Percentiles rank a stretch among this genome's conserved stretches.
phyloP scores from a whole-genome alignment of 257 asterid species.

The Datura wrightii region DNA sequence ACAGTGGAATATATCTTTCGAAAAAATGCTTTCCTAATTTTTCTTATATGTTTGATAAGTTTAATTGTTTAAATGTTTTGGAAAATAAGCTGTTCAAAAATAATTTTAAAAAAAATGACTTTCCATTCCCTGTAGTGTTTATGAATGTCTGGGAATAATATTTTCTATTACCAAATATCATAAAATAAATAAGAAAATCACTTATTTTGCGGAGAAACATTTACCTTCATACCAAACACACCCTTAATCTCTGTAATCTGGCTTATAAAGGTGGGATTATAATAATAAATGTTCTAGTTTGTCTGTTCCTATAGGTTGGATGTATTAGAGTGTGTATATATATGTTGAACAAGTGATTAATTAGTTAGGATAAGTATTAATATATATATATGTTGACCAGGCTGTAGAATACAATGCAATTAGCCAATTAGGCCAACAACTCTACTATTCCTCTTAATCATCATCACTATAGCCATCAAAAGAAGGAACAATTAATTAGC shows the following conservation, averaged over 20 bases:
- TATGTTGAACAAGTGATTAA: not conserved
- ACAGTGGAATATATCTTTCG: not conserved
- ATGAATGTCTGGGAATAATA: not conserved
- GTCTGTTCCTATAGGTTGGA: not conserved
- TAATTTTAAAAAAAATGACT: not conserved
- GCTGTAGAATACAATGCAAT: slow-evolving; percentile 15
- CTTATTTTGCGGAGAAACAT: not conserved
- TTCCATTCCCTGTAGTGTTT: not conserved
- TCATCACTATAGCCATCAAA: not conserved
- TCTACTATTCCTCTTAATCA: not conserved
- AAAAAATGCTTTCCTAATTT: not conserved
- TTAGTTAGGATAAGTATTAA: slow-evolving; percentile 9
- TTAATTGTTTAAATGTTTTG: not conserved
- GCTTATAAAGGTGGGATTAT: not conserved
- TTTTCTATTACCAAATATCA: not conserved
- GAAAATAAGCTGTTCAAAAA: not conserved
- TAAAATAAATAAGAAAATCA: not conserved
- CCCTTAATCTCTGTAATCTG: not conserved
- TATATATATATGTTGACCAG: slow-evolving; percentile 25
- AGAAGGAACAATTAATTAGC: not conserved
- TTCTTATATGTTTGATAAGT: not conserved
- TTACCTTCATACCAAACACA: not conserved
- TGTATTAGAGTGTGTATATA: not conserved
- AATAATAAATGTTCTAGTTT: not conserved
- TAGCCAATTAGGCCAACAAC: slow-evolving; percentile 21